phyloP scores from a whole-genome alignment of 306 rosid species.

The Cicer arietinum region DNA sequence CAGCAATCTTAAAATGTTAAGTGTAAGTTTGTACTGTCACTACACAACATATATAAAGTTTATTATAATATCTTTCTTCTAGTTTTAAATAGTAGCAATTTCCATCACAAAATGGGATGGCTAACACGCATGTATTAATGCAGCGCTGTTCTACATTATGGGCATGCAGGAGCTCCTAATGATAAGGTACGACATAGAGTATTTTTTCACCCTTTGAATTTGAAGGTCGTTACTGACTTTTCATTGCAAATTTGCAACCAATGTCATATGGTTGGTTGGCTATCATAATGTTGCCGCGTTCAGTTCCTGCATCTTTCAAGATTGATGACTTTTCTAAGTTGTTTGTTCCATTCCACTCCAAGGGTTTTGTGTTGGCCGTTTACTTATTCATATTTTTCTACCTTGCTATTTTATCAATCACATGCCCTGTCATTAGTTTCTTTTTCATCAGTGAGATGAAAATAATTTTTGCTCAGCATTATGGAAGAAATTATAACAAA shows the following conservation, averaged over 20 bases:
- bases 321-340: conserved; percentile 17
- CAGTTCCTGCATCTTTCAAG: conserved; percentile 29
- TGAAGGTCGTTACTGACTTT: conserved; percentile 10
- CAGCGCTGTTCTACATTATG: conserved; percentile 94
- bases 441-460: conserved; percentile 6
- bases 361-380: conserved; percentile 22
- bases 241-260: conserved; percentile 32
- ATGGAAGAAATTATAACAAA: background rate
- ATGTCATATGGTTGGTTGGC: conserved; percentile 18
- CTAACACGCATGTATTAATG: conserved; percentile 45
- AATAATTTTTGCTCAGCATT: conserved; percentile 12
- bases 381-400: conserved; percentile 11
- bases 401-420: conserved; percentile 1
- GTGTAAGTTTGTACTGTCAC: background rate
- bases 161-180: conserved; percentile 97
- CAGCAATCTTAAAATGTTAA: conserved; percentile 11
- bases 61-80: conserved; percentile 20
- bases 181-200: conserved; percentile 62
- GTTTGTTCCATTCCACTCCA: conserved; percentile 28
- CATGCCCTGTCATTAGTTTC: conserved; percentile 4
- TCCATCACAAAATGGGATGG: conserved; percentile 32
- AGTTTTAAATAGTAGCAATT: background rate
- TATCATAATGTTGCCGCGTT: conserved; percentile 11
- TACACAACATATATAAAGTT: background rate
- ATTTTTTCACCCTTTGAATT: conserved; percentile 2